Base-by-base conservation (phyloP, 2,329 filamentous ascomycete species). In the Nothomitra cinnamomea region DNA sequence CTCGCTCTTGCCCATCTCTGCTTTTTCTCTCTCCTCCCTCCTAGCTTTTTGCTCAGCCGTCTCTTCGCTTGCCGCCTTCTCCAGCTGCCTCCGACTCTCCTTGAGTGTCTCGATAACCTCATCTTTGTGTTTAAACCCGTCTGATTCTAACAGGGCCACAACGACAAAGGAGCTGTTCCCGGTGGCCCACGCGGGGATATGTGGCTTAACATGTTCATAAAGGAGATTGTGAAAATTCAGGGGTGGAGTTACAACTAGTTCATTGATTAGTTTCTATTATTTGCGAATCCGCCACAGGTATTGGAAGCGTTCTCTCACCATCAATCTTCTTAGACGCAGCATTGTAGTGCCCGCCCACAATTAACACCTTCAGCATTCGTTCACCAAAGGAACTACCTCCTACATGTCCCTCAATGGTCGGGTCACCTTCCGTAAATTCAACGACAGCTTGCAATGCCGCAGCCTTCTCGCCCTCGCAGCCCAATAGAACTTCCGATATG, bases 291-390 rank as follows among this genome's bases (percentile, higher is more conserved):
- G 17, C 3, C 15, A n/a, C 19, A 4, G 21, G 25, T 10, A 45
- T n/a, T 40, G 40, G 22, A 22, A 51, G 17, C 45, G 17, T 13
- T n/a, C 24, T 19, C 22, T 19, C 19, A 53, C 57, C 51, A 54
- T 57, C 56, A 28, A 41, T 79, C 67, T 87, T 87, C 1, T 32
- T 43, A 22, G 79, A 75, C 43, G 75, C 75, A 56, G 79, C 79
- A 67, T 96, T 87, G 64, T 85, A 98, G 55, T 80, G 82, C 24
- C 94, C 92, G 42, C 92, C 92, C 53, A 87, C 83, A 22, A 95
- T 88, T 6, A 98, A 77, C 0, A 84, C 84, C 71, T 95, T 95
- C 61, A 96, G 76, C 82, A 95, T 84, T 56, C 87, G 83, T 15
- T 86, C 87, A 41, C 80, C 84, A 60, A 74, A 75, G 0, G 79